phyloP scores from a whole-genome alignment of 2,329 filamentous ascomycete species.

The Nemania sp. region DNA sequence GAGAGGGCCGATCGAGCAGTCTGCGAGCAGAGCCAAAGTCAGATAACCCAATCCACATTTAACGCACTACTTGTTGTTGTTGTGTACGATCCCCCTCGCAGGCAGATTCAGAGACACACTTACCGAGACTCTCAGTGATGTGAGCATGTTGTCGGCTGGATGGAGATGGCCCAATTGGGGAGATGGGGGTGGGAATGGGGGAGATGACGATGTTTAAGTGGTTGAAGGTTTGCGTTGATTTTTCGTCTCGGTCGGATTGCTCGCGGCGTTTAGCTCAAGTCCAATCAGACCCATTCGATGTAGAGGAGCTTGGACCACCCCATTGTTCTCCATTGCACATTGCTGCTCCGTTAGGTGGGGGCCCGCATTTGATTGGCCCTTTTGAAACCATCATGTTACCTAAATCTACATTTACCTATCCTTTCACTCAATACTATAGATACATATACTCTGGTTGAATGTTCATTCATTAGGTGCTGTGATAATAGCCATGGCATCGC shows the following conservation, averaged over 20 bases:
- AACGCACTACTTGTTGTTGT: neutral
- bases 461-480: neutral
- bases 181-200: conserved; percentile 45
- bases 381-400: too few relatives aligned
- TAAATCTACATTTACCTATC: neutral
- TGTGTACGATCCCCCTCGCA: neutral
- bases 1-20: conserved; percentile 64
- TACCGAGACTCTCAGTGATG: conserved; percentile 68
- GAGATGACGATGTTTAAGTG: conserved; percentile 35
- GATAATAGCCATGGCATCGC: neutral
- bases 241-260: conserved; percentile 42
- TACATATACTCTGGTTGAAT: too few relatives aligned
- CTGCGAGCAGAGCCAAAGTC: conserved; percentile 47
- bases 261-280: conserved; percentile 33
- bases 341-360: too few relatives aligned
- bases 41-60: conserved; percentile 22
- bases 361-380: neutral
- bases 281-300: conserved; percentile 40
- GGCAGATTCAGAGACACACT: conserved; percentile 47
- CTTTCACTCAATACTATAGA: too few relatives aligned
- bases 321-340: too few relatives aligned
- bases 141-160: conserved; percentile 64
- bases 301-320: conserved; percentile 40
- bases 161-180: conserved; percentile 63
- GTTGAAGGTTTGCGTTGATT: conserved; percentile 46